Evolutionary conservation across 176 grass and related monocot species (phyloP).

Genomic region (Panicum miliaceum): DNA sequence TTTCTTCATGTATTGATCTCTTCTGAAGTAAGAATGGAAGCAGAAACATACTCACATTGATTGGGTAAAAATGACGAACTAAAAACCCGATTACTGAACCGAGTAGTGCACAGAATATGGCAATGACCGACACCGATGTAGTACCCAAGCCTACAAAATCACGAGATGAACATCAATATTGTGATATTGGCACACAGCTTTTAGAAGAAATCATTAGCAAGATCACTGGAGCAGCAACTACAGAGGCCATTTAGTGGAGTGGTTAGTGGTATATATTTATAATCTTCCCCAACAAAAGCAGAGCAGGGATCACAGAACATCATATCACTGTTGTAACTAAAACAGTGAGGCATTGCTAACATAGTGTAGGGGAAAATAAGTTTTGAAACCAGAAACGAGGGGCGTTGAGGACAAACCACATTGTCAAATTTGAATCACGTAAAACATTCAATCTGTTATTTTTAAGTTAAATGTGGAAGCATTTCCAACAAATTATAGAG

Average conservation of each 20-base stretch:
- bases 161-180: slow-evolving; percentile 11
- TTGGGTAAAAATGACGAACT: slow-evolving; percentile 38
- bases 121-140: slow-evolving; percentile 42
- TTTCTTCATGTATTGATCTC: slow-evolving; percentile 16
- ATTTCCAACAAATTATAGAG: not conserved
- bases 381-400: not conserved
- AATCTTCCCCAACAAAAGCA: not conserved
- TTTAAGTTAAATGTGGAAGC: not conserved
- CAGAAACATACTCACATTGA: slow-evolving; percentile 56
- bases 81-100: slow-evolving; percentile 49
- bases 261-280: not conserved
- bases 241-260: not conserved
- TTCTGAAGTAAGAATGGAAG: not conserved
- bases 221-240: not conserved
- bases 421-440: not conserved
- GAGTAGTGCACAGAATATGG: slow-evolving; percentile 29
- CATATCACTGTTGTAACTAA: slow-evolving; percentile 10
- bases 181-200: not conserved
- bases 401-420: not conserved
- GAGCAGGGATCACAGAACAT: not conserved
- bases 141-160: slow-evolving; percentile 41
- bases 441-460: not conserved
- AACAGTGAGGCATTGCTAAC: not conserved
- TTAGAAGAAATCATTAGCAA: not conserved
- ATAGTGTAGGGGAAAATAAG: not conserved